Percentiles rank a stretch among this genome's conserved stretches.
These are phyloP conservation scores for Colletotrichum kahawae DNA, from an alignment of 2,329 filamentous ascomycete species.

Conservation along the genomic window DNA sequence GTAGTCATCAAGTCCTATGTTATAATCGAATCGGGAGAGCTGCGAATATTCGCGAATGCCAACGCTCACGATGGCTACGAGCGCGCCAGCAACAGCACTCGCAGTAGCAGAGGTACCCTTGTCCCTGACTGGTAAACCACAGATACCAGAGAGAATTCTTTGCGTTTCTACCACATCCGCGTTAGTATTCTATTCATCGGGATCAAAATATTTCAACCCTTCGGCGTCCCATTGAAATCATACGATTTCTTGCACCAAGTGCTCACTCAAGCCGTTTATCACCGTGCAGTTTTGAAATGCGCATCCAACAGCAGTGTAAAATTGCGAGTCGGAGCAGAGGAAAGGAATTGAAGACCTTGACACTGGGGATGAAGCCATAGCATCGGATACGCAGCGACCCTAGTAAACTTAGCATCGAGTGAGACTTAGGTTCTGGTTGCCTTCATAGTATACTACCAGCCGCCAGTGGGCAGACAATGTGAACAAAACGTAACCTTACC, in stretches of 20 bases:
- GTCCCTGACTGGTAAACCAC: neutral
- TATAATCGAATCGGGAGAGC: neutral
- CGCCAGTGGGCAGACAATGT: neutral
- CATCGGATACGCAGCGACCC: neutral
- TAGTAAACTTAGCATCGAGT: neutral
- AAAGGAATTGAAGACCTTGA: neutral
- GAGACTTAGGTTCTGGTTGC: neutral
- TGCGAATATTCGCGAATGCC: neutral
- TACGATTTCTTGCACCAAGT: neutral
- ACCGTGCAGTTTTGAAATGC: neutral
- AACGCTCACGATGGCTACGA: neutral
- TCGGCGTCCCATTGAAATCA: neutral
- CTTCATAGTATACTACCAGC: neutral
- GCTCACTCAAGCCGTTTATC: neutral
- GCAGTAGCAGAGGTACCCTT: neutral
- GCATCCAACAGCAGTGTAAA: neutral
- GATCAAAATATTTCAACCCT: neutral
- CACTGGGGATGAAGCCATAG: neutral
- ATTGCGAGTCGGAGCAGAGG: neutral
- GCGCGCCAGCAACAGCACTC: neutral
- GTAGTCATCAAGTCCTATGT: neutral
- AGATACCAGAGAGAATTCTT: neutral
- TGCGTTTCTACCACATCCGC: neutral
- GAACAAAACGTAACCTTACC: neutral
- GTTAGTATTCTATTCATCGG: neutral